These are phyloP conservation scores for Kalmusia sp. DNA, from an alignment of 2,329 filamentous ascomycete genomes.

Conservation along the genomic window DNA sequence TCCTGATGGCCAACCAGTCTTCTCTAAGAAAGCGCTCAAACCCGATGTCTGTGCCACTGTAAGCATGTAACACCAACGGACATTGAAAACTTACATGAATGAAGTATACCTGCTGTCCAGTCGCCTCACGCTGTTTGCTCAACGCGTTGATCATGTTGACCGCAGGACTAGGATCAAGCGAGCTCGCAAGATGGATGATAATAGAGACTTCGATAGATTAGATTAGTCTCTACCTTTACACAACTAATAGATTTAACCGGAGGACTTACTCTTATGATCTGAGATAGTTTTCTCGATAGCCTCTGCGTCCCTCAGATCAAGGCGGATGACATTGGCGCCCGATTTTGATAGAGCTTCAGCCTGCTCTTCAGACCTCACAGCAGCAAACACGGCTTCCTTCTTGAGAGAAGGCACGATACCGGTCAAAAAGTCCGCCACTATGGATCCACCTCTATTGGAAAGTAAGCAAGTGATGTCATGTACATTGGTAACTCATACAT, in stretches of 20 bases:
- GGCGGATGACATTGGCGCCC: not conserved
- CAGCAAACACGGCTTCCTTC: not conserved
- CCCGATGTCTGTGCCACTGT: not conserved
- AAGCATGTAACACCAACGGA: not conserved
- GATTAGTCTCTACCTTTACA: no score
- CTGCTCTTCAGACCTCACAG: not conserved
- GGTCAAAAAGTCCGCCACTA: constrained; percentile 2
- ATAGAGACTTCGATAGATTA: not conserved
- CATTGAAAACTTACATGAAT: not conserved
- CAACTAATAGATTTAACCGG: not conserved
- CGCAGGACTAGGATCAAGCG: not conserved
- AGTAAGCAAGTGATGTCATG: not conserved
- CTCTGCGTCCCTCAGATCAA: not conserved
- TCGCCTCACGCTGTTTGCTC: not conserved
- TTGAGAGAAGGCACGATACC: not conserved
- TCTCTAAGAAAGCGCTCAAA: constrained; percentile 1
- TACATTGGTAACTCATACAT: not conserved
- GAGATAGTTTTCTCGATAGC: not conserved
- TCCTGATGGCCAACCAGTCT: constrained; percentile 2
- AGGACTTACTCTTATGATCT: not conserved
- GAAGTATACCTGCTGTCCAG: not conserved
- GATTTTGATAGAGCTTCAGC: not conserved
- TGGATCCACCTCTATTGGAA: constrained; percentile 5
- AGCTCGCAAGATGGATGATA: not conserved
- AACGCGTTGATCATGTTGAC: not conserved